Base-by-base conservation (phyloP, 345 rosid genomes). In the Sisymbrium irio region DNA sequence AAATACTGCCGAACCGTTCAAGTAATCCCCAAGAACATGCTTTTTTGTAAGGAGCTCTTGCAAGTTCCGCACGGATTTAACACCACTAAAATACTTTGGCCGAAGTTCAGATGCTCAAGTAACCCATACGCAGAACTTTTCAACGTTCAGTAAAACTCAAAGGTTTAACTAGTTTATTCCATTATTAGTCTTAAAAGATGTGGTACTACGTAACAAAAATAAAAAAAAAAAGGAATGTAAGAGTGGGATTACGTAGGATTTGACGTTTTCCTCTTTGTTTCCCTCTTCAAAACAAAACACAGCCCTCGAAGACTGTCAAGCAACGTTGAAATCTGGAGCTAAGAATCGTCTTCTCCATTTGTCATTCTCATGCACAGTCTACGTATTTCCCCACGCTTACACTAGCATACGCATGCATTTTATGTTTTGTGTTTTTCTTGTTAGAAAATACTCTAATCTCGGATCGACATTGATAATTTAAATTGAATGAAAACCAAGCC, bases 341-440 rank as follows among this genome's bases (percentile, higher is more conserved):
- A 54, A 75, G 87, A 79, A 77, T 85, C 90, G 96, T 84, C 88
- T 82, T 85, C 92, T 87, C 88, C 88, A 77, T 83, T 89, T 87
- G 92, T 87, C 92, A 83, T 86, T 84, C 87, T 79, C 81, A 79
- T 80, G 77, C 79, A 84, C 84, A 83, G 85, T 75, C 64, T 28
- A 39, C 49, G 46, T 50, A 37, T 37, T 66, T 45, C 30, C 40
- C 39, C 72, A 56, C 66, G 72, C 72, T 66, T 37, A 57, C 60
- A 42, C 47, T 14, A 33, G 39, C 61, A 27, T 67, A 74, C 72
- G 67, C 53, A 58, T 74, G 78, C 73, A 39, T 67, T 40, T 40
- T 33, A 4, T 53, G 6, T 45, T 47, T 39, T 7, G 7, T 11
- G 2, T 11, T 11, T 37, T 17, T 41, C 18, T 37, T 39, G 9